Base-by-base conservation (phyloP, 495 filamentous ascomycete genomes). In the Rusavskia elegans region DNA sequence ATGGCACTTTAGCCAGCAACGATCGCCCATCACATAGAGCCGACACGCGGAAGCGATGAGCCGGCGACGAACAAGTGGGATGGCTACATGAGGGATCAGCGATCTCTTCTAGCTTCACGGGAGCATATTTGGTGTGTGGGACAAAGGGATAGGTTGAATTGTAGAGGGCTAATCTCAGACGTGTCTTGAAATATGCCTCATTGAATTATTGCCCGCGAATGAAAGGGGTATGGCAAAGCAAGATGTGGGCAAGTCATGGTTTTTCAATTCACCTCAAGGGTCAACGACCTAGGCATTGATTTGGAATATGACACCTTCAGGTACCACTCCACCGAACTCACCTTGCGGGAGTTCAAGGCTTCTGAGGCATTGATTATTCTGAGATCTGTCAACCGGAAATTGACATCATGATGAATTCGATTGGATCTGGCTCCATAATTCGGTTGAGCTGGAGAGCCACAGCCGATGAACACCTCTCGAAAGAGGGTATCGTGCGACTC, bases 321-420 rank as follows among this genome's bases (percentile, higher is more conserved):
- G 70, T 67, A 67, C 66, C 42, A 53, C 59, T 74, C 76, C 70
- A 77, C 78, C 79, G 79, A 84, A 76, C 73, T 82, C 80, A 83
- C 70, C 68, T 53, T 56, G 63, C 71, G 78, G 82, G 82, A 89
- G 75, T 81, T 82, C 82, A 83, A 78, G 71, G 70, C 67, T 68
- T 63, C 58, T 62, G 54, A 55, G 61, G 64, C 53, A 60, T 65
- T 61, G 62, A 72, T 92, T 77, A 62, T 63, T 95, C 81, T 93
- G 61, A 83, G 80, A 90, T 80, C 81, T 89, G 88, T 93, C 85
- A 84, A 85, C 81, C 74, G 83, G 87, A 87, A 74, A 88, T 82
- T 82, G 77, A 83, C 83, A 87, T 78, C 81, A 88, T 76, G 66
- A 64, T 68, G 56, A 64, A 58, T 49, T 54, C 61, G 65, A 62